Base-by-base conservation (phyloP, 306 rosid genomes). In the Cucumis sativus region DNA sequence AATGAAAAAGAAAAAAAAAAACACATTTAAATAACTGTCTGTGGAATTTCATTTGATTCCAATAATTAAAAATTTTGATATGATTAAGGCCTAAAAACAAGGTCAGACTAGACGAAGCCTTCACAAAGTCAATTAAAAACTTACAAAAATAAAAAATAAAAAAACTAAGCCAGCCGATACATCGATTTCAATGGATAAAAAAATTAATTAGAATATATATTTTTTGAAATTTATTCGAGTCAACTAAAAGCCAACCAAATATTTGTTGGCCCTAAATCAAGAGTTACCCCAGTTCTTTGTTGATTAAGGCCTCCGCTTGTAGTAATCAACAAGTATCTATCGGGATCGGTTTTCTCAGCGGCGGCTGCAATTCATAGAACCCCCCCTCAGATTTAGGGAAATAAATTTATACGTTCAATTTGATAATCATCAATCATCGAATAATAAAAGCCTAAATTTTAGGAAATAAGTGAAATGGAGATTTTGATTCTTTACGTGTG, bases 291-390 rank as follows among this genome's bases (percentile, higher is more conserved):
- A 73, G 96, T 94, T 88, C 98, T 89, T 82, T 94, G 98, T 78
- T 94, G 97, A 87, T 94, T 94, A 80, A 94, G 80, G 60, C 98
- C 98, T 82, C 97, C 98, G 73, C 97, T 92, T 3, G 97, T 86
- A 43, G 85, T 90, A 73, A 94, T 94, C 79, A 89, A 58, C 88
- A 94, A 84, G 80, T 86, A 89, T 39, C 95, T 85, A 79, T 88
- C 84, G 0, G 89, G 85, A 81, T 81, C 82, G 10, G 97, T 94
- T 84, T 90, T 94, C 74, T 13, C 81, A 77, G 83, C 78, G 16
- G 93, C 90, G n/a, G 83, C 98, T 94, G 88, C 39, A 82, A 72
- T 72, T 70, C 56, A 79, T 58, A 68, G 25, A 79, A 79, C 55
- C 45, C 14, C 14, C 37, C 2, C 51, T 67, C 64, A 68, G 40